phyloP scores from a whole-genome alignment of 495 filamentous ascomycete genomes.

The Podospora tetraspora region DNA sequence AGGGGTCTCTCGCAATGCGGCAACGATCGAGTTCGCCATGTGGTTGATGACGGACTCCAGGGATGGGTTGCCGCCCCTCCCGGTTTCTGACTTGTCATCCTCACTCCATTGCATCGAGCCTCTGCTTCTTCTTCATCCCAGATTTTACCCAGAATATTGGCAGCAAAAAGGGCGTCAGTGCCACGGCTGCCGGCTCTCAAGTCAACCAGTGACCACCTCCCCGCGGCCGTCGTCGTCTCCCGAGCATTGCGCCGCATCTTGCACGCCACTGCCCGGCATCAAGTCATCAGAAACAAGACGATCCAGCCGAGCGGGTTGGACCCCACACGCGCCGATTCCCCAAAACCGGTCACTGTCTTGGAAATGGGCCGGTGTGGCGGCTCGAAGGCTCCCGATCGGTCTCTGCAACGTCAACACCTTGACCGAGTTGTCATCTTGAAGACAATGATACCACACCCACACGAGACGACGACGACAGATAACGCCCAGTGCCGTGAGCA shows the following conservation, averaged over 20 bases:
- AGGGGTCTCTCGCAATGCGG: not conserved
- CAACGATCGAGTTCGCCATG: not conserved
- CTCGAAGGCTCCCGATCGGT: not conserved
- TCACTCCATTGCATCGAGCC: not conserved
- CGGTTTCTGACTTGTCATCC: not conserved
- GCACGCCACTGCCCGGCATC: not conserved
- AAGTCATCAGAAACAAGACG: not conserved
- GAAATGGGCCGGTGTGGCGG: not conserved
- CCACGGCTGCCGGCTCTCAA: not conserved
- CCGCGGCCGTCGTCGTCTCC: not conserved
- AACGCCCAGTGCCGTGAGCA: not conserved
- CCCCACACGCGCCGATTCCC: not conserved
- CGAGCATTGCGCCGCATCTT: not conserved
- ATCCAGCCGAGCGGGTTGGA: not conserved
- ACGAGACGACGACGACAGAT: not conserved
- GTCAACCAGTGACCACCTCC: no score
- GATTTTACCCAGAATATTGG: not conserved
- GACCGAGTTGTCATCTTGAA: no score
- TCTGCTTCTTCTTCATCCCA: not conserved
- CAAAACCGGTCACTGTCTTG: not conserved
- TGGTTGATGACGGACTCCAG: not conserved
- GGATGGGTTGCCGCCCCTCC: not conserved
- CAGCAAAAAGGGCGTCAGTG: not conserved
- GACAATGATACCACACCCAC: not conserved
- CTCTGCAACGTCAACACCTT: not conserved